A percentile compares a stretch with the other conserved stretches of the same genome.
These are phyloP conservation scores for Phytophthora gonapodyides DNA, from an alignment of 352 stramenopile genomes.

Conservation along the genomic window DNA sequence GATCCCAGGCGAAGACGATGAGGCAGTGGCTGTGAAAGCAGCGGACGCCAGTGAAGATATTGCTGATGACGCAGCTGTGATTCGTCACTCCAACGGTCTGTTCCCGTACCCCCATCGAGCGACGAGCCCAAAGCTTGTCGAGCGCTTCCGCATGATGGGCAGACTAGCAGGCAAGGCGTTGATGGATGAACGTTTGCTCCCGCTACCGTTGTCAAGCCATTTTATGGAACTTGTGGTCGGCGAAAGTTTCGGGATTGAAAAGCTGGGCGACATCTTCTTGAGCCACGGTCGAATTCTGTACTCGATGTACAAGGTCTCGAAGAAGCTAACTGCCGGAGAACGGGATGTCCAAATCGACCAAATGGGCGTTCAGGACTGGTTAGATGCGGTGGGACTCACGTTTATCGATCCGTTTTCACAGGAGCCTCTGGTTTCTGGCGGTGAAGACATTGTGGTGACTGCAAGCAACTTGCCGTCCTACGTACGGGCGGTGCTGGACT, in stretches of 20 bases:
- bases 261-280: constrained; percentile 65
- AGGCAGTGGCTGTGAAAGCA: constrained; percentile 22
- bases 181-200: constrained; percentile 81
- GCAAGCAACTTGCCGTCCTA: constrained; percentile 59
- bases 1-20: constrained; percentile 60
- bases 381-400: constrained; percentile 67
- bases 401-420: constrained; percentile 86
- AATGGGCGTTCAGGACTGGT: constrained; percentile 55
- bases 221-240: constrained; percentile 83
- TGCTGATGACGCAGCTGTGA: constrained; percentile 45
- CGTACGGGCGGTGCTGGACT: constrained; percentile 54
- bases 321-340: constrained; percentile 34
- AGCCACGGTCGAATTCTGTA: constrained; percentile 65
- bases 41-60: constrained; percentile 13
- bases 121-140: constrained; percentile 42
- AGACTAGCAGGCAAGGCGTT: constrained; percentile 80
- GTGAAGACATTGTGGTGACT: constrained; percentile 55
- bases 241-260: constrained; percentile 56
- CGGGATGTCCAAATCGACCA: constrained; percentile 59
- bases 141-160: constrained; percentile 85
- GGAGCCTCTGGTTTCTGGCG: constrained; percentile 49
- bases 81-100: constrained; percentile 79
- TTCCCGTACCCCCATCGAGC: constrained; percentile 68
- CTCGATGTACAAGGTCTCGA: constrained; percentile 53
- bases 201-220: constrained; percentile 69